Evolutionary conservation across 108 stramenopile genomes (phyloP), one percentile per base, ranked within the genome.

Genomic region (Conticribra guillardii): DNA sequence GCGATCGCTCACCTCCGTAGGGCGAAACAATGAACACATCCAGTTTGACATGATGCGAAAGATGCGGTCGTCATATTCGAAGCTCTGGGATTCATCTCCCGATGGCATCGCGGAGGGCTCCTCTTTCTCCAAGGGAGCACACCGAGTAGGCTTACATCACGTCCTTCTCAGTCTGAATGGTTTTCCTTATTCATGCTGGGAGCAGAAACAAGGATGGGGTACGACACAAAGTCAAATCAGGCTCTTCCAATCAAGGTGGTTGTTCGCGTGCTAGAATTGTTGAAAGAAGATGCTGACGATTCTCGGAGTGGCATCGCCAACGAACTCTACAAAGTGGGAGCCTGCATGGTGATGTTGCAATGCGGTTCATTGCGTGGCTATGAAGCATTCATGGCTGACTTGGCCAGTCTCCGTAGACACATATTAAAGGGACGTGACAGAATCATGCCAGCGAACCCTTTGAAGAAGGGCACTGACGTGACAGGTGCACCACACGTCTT

Each of bases 11-110:
- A 24, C 14, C 0, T 47, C 66, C 1, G 28, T 17, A 16, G 77
- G 80, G 0, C 44, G 73, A 1, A 66, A 67, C 4, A 18, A 53
- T 7, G 50, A 53, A 2, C 23, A 41, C 21, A 37, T 71, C 0
- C 78, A 85, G 37, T 82, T 65, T 28, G 49, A 45, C 3, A 67
- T 70, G 2, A 51, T 76, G 33, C 27, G 84, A 0, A 67, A 73
- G 11, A 15, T 62, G 0, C 22, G 82, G 17, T 47, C 64, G 0
- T 37, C 60, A 1, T 33, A 34, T 45, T 51, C 49, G 0, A 56
- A 53, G 28, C 3, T 23, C 7, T 65, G 32, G 44, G 60, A 46
- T 5, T 64, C 76, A 1, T 68, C 66, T 1, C 30, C 76, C 1
- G 9, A n/a, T 0, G 77, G 76, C 0, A 26, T 64, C 14, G 15